Evolutionary conservation across 176 grass and related monocot species (phyloP), one percentile per base, ranked within the genome.

Genomic region (Cymbopogon citratus): DNA sequence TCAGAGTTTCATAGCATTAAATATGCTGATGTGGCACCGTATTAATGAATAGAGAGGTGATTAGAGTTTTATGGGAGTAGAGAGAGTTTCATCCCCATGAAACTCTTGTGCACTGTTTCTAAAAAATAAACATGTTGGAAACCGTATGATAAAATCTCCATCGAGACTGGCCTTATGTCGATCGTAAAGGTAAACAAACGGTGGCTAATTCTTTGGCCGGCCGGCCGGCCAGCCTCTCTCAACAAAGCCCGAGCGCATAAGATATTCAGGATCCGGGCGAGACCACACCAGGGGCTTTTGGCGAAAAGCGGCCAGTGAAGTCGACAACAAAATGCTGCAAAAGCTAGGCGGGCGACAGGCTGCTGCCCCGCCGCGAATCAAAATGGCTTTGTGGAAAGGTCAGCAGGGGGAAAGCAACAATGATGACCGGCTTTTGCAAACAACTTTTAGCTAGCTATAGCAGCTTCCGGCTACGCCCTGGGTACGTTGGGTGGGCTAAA

Each of bases 221-320:
- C n/a, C n/a, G n/a, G n/a, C n/a, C n/a, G n/a, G n/a, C n/a, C n/a
- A n/a, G n/a, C n/a, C n/a, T n/a, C n/a, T n/a, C n/a, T n/a, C 48
- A 28, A 56, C 49, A 79, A 84, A 89, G 81, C 71, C 80, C 45
- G 27, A 0, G 16, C 27, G 73, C 54, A 69, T 79, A 86, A 90
- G 79, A 86, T 90, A 90, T 90, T 62, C 88, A 78, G 83, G 83
- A 90, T 90, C 73, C 81, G 39, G 13, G 39, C 23, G 74, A 86
- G 83, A 86, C 59, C 83, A 90, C 83, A 51, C 24, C 78, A 15
- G 28, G 24, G 63, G 81, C 81, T 76, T 76, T 87, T 69, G 78
- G 62, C 48, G 61, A 46, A 81, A 81, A 74, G 69, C 67, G 38
- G 38, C 24, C 63, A 70, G 81, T 31, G 81, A 79, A 74, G 74